Evolutionary conservation across 768 basidiomycete genomes (phyloP).

Genomic region (Trametopsis cervina): DNA sequence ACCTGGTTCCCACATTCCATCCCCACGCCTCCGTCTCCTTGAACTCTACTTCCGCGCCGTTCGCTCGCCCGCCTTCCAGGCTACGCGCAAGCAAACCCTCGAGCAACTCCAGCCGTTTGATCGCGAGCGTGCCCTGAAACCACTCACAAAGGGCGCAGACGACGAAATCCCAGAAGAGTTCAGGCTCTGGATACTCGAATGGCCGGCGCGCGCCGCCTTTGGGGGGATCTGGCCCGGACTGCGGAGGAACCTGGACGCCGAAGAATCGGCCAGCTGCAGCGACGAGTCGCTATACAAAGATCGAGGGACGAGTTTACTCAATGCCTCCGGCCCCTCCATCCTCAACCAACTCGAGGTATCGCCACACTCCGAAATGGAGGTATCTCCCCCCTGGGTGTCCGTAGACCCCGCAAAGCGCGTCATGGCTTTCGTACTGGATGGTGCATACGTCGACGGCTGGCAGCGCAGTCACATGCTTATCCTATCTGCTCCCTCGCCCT

Average conservation of each 20-base stretch:
- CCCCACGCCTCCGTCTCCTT: constrained; percentile 17
- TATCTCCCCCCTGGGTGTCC: background rate
- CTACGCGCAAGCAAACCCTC: constrained; percentile 13
- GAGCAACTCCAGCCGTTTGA: constrained; percentile 13
- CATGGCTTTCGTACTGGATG: constrained; percentile 7
- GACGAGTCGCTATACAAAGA: background rate
- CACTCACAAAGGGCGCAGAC: constrained; percentile 5
- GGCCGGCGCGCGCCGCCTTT: constrained; percentile 19
- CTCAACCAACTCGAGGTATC: background rate
- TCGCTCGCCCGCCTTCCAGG: constrained; percentile 13
- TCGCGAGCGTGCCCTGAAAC: constrained; percentile 6
- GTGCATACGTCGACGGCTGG: constrained; percentile 6
- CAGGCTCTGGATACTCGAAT: constrained; percentile 20
- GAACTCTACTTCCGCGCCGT: constrained; percentile 16
- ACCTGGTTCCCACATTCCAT: constrained; percentile 14
- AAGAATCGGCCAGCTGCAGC: background rate
- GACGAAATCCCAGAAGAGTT: constrained; percentile 17
- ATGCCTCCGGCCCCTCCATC: background rate
- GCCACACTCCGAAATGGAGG: background rate
- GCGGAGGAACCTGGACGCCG: constrained; percentile 2
- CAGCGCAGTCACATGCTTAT: constrained; percentile 10
- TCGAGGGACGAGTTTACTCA: background rate
- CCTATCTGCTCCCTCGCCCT: background rate
- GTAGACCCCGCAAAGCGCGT: background rate
- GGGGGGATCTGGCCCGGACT: constrained; percentile 18